Conservation (phyloP, 768 basidiomycete species). For the Russula sp. region DNA sequence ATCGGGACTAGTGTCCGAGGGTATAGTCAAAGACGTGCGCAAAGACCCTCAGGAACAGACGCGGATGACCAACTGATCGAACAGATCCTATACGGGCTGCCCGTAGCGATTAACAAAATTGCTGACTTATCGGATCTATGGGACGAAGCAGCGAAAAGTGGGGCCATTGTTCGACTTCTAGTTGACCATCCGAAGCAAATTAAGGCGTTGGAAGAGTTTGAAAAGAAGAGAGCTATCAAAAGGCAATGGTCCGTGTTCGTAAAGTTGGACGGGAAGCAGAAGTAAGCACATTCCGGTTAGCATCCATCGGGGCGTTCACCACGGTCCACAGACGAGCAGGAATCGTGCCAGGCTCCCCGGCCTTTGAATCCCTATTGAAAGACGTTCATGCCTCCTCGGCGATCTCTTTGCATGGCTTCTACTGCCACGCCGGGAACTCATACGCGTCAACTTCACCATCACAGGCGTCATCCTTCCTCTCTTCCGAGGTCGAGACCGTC, state of each 20-base stretch:
- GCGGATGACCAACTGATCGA: slow-evolving; percentile 5
- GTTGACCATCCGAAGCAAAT: slow-evolving; percentile 76
- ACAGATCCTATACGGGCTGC: slow-evolving; percentile 79
- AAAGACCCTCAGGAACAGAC: not conserved
- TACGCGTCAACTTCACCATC: slow-evolving; percentile 67
- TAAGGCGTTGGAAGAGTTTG: slow-evolving; percentile 55
- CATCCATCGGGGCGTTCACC: not conserved
- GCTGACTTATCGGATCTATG: slow-evolving; percentile 58
- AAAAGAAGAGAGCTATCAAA: slow-evolving; percentile 35
- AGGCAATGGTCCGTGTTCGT: slow-evolving; percentile 72
- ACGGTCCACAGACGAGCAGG: slow-evolving; percentile 61
- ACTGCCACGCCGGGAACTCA: slow-evolving; percentile 71
- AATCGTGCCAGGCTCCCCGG: slow-evolving; percentile 44
- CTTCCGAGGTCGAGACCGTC: slow-evolving; percentile 64
- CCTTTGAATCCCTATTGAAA: slow-evolving; percentile 51
- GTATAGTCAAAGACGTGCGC: slow-evolving; percentile 61
- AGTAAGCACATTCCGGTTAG: slow-evolving; percentile 42
- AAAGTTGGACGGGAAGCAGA: slow-evolving; percentile 72
- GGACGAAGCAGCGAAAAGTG: slow-evolving; percentile 47
- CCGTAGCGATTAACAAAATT: slow-evolving; percentile 63
- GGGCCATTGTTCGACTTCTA: slow-evolving; percentile 60
- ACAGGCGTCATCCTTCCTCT: slow-evolving; percentile 60
- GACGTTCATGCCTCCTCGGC: slow-evolving; percentile 47
- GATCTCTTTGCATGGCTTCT: slow-evolving; percentile 74
- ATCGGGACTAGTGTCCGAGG: slow-evolving; percentile 62